Evolutionary conservation across 2,329 filamentous ascomycete genomes (phyloP).

Genomic region (Rhinocladiella mackenziei): DNA sequence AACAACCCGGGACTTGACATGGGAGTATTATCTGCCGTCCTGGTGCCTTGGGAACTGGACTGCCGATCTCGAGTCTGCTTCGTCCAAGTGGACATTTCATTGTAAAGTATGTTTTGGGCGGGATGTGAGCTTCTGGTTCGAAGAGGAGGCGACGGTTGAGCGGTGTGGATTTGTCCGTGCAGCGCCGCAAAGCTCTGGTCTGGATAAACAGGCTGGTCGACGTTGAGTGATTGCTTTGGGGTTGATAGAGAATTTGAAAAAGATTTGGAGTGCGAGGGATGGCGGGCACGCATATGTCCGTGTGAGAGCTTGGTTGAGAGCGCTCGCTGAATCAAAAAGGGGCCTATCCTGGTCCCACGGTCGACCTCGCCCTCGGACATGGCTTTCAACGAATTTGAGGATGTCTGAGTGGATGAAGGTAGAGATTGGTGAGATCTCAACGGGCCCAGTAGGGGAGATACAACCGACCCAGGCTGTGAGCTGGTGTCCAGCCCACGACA

Average conservation of each 20-base stretch:
- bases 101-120: constrained; percentile 34
- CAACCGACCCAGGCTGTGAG: constrained; percentile 5
- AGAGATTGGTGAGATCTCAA: constrained; percentile 11
- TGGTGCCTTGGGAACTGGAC: constrained; percentile 26
- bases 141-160: constrained; percentile 38
- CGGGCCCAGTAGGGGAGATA: constrained; percentile 8
- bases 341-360: not conserved
- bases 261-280: constrained; percentile 27
- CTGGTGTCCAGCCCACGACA: constrained; percentile 6
- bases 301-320: constrained; percentile 18
- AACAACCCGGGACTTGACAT: constrained; percentile 46
- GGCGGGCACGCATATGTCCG: constrained; percentile 14
- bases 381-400: constrained; percentile 21
- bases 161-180: constrained; percentile 42
- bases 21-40: constrained; percentile 47
- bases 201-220: constrained; percentile 41
- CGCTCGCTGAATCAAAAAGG: constrained; percentile 10
- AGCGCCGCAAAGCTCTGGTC: constrained; percentile 48
- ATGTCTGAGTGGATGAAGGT: constrained; percentile 17
- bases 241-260: constrained; percentile 21
- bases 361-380: constrained; percentile 14
- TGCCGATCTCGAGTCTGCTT: constrained; percentile 24
- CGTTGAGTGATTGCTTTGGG: constrained; percentile 15
- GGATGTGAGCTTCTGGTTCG: constrained; percentile 45
- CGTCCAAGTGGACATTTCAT: constrained; percentile 29